Conservation (phyloP, 495 filamentous ascomycete genomes). For the Podospora pseudocomata region DNA sequence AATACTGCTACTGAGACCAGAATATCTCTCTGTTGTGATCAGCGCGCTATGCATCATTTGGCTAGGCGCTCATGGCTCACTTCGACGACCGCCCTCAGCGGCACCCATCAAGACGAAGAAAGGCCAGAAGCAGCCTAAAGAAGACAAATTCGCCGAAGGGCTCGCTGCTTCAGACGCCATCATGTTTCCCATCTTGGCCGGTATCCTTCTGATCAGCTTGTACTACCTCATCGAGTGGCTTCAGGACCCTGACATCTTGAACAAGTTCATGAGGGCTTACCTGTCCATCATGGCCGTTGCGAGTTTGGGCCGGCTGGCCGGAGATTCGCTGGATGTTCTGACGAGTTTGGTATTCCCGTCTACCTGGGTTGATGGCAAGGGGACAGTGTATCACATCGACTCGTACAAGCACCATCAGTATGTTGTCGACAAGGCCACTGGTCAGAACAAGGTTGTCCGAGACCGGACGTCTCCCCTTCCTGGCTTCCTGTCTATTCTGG, state of each 20-base stretch:
- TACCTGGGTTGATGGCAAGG: slow-evolving; percentile 48
- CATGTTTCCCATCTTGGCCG: slow-evolving; percentile 81
- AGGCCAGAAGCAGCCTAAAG: slow-evolving; percentile 47
- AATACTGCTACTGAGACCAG: slow-evolving; percentile 49
- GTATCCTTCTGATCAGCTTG: slow-evolving; percentile 64
- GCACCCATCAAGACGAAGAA: slow-evolving; percentile 53
- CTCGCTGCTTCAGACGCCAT: slow-evolving; percentile 78
- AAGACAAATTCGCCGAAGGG: slow-evolving; percentile 68
- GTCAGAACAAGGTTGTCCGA: slow-evolving; percentile 16
- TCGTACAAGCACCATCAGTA: slow-evolving; percentile 26
- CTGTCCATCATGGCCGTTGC: slow-evolving; percentile 76
- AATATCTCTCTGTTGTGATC: slow-evolving; percentile 41
- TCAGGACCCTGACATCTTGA: slow-evolving; percentile 74
- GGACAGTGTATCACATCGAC: slow-evolving; percentile 47
- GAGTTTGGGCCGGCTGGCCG: slow-evolving; percentile 64
- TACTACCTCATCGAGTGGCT: slow-evolving; percentile 91
- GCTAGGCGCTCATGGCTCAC: slow-evolving; percentile 46
- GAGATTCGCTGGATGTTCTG: slow-evolving; percentile 61
- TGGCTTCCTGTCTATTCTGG: slow-evolving; percentile 35
- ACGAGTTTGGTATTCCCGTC: slow-evolving; percentile 71
- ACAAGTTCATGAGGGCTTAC: slow-evolving; percentile 80
- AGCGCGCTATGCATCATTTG: slow-evolving; percentile 44
- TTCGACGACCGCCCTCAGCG: slow-evolving; percentile 74
- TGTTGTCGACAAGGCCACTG: slow-evolving; percentile 16
- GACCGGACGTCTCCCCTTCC: slow-evolving; percentile 44